phyloP scores from a whole-genome alignment of 345 rosid genomes.

The Iberis pinnata region DNA sequence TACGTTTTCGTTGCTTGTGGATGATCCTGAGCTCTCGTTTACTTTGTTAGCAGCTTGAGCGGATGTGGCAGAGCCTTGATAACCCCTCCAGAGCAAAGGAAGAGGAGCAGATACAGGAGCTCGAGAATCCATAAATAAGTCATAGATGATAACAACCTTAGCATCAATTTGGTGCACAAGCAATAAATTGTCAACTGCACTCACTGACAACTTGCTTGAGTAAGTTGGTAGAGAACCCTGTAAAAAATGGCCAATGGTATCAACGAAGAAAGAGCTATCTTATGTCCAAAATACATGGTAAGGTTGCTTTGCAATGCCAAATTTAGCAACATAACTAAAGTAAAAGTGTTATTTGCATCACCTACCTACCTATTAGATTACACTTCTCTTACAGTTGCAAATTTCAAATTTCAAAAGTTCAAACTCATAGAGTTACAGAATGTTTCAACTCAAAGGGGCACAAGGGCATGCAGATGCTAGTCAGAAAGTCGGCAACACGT shows the following conservation, averaged over 20 bases:
- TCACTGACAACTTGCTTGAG: slow-evolving; percentile 80
- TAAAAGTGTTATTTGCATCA: slow-evolving; percentile 1
- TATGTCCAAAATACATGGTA: neutral
- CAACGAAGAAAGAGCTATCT: slow-evolving; percentile 11
- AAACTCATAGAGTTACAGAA: slow-evolving; percentile 8
- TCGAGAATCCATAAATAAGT: slow-evolving; percentile 80
- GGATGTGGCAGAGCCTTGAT: slow-evolving; percentile 42
- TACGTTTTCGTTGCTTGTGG: slow-evolving; percentile 45
- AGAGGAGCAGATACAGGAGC: slow-evolving; percentile 99
- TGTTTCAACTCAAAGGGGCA: slow-evolving; percentile 6
- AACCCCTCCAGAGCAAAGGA: slow-evolving; percentile 74
- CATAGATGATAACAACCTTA: slow-evolving; percentile 91
- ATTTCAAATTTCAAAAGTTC: neutral
- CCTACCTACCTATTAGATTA: neutral
- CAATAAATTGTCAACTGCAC: slow-evolving; percentile 81
- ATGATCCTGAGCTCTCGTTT: slow-evolving; percentile 45
- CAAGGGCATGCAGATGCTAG: slow-evolving; percentile 7
- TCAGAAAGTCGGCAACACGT: neutral
- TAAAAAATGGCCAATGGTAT: slow-evolving; percentile 17
- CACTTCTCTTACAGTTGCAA: slow-evolving; percentile 2
- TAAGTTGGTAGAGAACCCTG: slow-evolving; percentile 96
- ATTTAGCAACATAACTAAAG: neutral
- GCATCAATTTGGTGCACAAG: slow-evolving; percentile 98
- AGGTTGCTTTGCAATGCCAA: slow-evolving; percentile 9
- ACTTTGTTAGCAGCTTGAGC: slow-evolving; percentile 45